Evolutionary conservation across 306 rosid species (phyloP).

Genomic region (Castanospermum australe): DNA sequence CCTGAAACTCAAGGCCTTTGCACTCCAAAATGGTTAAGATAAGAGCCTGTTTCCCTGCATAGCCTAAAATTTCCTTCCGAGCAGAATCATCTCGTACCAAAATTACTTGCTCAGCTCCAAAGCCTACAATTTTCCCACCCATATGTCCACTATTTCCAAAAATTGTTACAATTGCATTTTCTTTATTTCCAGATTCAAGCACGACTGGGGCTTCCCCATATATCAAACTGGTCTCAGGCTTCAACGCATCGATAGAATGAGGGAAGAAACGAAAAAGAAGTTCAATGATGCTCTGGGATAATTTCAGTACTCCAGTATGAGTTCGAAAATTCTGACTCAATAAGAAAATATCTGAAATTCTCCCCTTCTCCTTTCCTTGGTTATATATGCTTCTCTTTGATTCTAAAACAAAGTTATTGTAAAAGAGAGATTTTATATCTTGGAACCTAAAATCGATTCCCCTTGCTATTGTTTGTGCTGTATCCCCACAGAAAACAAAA

Average conservation of each 20-base stretch:
- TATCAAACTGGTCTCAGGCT: slow-evolving; percentile 75
- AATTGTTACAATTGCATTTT: slow-evolving; percentile 65
- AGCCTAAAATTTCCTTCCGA: slow-evolving; percentile 39
- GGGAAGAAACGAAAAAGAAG: slow-evolving; percentile 76
- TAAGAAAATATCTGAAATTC: slow-evolving; percentile 45
- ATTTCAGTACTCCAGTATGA: slow-evolving; percentile 66
- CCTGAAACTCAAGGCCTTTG: slow-evolving; percentile 95
- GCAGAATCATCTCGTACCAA: slow-evolving; percentile 71
- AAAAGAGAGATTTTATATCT: slow-evolving; percentile 62
- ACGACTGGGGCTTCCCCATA: slow-evolving; percentile 68
- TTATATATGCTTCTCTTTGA: slow-evolving; percentile 17
- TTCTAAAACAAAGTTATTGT: slow-evolving; percentile 56
- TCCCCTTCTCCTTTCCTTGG: slow-evolving; percentile 45
- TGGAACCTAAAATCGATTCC: slow-evolving; percentile 82
- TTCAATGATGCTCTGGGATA: slow-evolving; percentile 69
- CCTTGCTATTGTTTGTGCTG: slow-evolving; percentile 83
- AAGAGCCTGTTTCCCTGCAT: slow-evolving; percentile 78
- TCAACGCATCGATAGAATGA: slow-evolving; percentile 52
- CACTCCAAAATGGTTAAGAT: slow-evolving; percentile 73
- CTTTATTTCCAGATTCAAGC: slow-evolving; percentile 49
- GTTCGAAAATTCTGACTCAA: slow-evolving; percentile 76
- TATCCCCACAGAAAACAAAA: slow-evolving; percentile 82
- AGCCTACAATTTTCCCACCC: slow-evolving; percentile 56
- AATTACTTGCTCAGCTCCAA: slow-evolving; percentile 84
- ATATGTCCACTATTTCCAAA: slow-evolving; percentile 56